Evolutionary conservation across 129 eudicot genomes (phyloP).

Genomic region (Arctium minus): DNA sequence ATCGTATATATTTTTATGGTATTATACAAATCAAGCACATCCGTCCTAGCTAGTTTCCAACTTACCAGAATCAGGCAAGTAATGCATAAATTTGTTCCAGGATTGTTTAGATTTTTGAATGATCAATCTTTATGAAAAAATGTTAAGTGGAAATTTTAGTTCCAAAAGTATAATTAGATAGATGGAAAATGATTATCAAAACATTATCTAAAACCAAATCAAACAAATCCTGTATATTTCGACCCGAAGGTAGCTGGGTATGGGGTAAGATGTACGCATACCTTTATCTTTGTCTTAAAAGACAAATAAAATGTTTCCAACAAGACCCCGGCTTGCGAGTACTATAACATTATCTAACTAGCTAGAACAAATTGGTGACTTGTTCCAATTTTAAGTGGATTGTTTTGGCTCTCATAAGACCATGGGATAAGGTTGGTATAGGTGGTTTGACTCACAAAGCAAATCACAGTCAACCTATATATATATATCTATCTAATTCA

Average conservation of each 20-base stretch:
- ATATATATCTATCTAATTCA: no score
- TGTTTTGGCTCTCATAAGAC: not conserved
- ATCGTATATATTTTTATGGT: not conserved
- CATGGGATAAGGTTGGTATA: not conserved
- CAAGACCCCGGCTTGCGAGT: no score
- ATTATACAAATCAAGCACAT: not conserved
- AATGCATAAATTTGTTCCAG: not conserved
- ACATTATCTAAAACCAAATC: not conserved
- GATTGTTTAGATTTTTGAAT: not conserved
- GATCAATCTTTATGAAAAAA: not conserved
- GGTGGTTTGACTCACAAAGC: not conserved
- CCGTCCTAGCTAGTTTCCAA: not conserved
- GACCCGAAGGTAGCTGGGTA: not conserved
- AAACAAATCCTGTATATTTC: not conserved
- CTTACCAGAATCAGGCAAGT: no score
- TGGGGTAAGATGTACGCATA: no score
- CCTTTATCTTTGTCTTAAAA: no score
- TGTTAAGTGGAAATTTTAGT: not conserved
- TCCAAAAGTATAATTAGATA: not conserved
- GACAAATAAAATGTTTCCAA: no score
- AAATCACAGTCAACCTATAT: not conserved
- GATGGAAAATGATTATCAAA: not conserved
- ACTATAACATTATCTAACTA: not conserved
- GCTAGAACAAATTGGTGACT: not conserved
- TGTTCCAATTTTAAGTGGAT: not conserved